Conservation (phyloP, 306 rosid species). For the Adenanthera pavonina region DNA sequence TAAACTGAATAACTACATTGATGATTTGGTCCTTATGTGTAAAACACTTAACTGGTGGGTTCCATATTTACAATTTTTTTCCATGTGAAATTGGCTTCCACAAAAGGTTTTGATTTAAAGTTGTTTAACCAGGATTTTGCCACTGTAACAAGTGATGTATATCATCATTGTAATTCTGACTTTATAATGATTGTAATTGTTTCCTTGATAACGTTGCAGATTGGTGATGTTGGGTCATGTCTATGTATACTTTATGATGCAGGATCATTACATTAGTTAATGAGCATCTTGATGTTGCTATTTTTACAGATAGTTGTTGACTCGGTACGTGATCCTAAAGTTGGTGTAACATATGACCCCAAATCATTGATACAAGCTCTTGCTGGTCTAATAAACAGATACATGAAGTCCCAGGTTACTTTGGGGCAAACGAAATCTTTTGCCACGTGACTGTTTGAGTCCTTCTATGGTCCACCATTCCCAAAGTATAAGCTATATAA, state of each 20-base stretch:
- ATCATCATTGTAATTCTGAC: not conserved
- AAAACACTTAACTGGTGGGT: not conserved
- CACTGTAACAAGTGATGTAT: not conserved
- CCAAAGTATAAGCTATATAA: slow-evolving; percentile 31
- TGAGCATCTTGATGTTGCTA: slow-evolving; percentile 21
- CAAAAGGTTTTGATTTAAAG: slow-evolving; percentile 5
- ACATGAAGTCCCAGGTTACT: slow-evolving; percentile 41
- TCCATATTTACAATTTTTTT: not conserved
- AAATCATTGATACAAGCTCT: slow-evolving; percentile 74
- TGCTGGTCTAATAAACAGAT: slow-evolving; percentile 58
- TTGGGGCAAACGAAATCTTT: slow-evolving; percentile 25
- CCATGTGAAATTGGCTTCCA: slow-evolving; percentile 2
- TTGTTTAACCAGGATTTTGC: not conserved
- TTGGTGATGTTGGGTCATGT: not conserved
- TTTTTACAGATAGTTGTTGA: slow-evolving; percentile 72
- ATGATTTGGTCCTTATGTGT: not conserved
- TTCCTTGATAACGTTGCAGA: slow-evolving; percentile 12
- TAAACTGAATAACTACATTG: not conserved
- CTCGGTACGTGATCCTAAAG: slow-evolving; percentile 72
- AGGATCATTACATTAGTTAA: not conserved
- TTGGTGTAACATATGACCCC: slow-evolving; percentile 78
- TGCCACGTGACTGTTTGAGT: slow-evolving; percentile 28
- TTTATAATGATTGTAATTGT: not conserved
- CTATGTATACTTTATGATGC: slow-evolving; percentile 12
- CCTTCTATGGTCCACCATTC: slow-evolving; percentile 36